Base-by-base conservation (phyloP, 2,329 filamentous ascomycete species). In the Botrytis sinoallii region DNA sequence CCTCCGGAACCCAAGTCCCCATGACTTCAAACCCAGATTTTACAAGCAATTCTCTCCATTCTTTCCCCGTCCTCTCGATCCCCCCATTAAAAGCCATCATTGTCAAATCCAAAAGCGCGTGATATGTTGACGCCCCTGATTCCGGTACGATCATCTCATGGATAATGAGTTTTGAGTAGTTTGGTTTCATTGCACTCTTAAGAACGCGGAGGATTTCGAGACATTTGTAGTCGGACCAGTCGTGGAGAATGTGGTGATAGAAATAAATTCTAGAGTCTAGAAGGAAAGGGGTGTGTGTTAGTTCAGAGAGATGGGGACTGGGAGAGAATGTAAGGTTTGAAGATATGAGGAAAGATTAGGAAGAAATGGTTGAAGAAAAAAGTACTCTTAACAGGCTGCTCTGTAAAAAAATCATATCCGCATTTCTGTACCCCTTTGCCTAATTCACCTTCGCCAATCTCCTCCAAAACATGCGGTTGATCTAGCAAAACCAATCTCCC, bases 401-500 rank as follows among this genome's bases (percentile, higher is more conserved):
- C 63, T 7, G 70, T 70, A 70, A 80, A 82, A 63, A 82, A 79
- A 60, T 80, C 75, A 72, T 81, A 71, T 8, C 63, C 68, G 71
- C 79, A 76, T 12, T 57, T 77, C 64, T 80, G 79, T 3, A 84
- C 78, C 0, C 80, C 81, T 1, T 79, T 71, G 52, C 12, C 52
- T 12, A 69, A 20, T 55, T 78, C 75, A 29, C 80, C 81, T 1
- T 79, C 71, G 25, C n/a, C 52, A 4, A 78, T 78, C 48, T 60
- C 44, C 44, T 79, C 73, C 6, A 75, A 20, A 6, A 68, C 40
- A 40, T 61, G n/a, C 1, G 80, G 81, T 3, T 80, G 76, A 71
- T 86, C 84, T 74, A 86, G 82, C 6, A 86, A 22, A 73, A 71
- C 12, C 20, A 71, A n/a, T 52, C n/a, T 55, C n/a, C 52, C n/a